A percentile compares a stretch with the other conserved stretches of the same genome.
Evolutionary conservation across 768 basidiomycete genomes (phyloP).

Genomic region (Mycena haematopus): DNA sequence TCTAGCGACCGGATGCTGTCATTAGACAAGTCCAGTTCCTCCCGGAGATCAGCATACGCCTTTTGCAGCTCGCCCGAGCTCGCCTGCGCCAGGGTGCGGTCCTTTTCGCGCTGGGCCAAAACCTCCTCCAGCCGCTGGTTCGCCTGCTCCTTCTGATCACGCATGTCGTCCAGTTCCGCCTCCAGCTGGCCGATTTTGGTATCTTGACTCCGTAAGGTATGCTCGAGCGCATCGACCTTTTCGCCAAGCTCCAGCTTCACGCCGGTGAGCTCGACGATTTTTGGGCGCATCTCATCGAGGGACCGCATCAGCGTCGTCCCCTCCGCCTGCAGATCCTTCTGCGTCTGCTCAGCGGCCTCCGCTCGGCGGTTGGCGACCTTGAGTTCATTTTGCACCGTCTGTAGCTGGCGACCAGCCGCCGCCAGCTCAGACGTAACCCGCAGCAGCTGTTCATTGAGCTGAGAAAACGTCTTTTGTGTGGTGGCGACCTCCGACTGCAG

Average conservation of each 20-base stretch:
- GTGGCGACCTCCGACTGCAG: slow-evolving; percentile 56
- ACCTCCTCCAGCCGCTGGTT: slow-evolving; percentile 53
- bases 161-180: slow-evolving; percentile 58
- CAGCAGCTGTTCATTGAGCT: slow-evolving; percentile 65
- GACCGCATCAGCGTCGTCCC: slow-evolving; percentile 80
- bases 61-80: slow-evolving; percentile 65
- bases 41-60: slow-evolving; percentile 66
- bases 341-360: slow-evolving; percentile 74
- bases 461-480: slow-evolving; percentile 52
- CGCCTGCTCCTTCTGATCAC: slow-evolving; percentile 54
- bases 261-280: slow-evolving; percentile 82
- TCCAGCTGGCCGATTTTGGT: slow-evolving; percentile 67
- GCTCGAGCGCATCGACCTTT: slow-evolving; percentile 62
- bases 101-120: slow-evolving; percentile 57
- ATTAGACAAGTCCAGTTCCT: slow-evolving; percentile 61
- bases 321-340: slow-evolving; percentile 77
- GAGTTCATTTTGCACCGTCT: slow-evolving; percentile 69
- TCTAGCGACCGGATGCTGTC: slow-evolving; percentile 65
- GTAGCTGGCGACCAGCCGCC: slow-evolving; percentile 59
- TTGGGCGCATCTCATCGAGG: slow-evolving; percentile 86
- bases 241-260: slow-evolving; percentile 74
- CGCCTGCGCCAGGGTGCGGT: slow-evolving; percentile 53
- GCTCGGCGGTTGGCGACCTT: slow-evolving; percentile 68
- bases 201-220: slow-evolving; percentile 61
- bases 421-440: slow-evolving; percentile 61